phyloP scores from a whole-genome alignment of 371 early-diverging fungal genomes.

The Funneliformis caledonium region DNA sequence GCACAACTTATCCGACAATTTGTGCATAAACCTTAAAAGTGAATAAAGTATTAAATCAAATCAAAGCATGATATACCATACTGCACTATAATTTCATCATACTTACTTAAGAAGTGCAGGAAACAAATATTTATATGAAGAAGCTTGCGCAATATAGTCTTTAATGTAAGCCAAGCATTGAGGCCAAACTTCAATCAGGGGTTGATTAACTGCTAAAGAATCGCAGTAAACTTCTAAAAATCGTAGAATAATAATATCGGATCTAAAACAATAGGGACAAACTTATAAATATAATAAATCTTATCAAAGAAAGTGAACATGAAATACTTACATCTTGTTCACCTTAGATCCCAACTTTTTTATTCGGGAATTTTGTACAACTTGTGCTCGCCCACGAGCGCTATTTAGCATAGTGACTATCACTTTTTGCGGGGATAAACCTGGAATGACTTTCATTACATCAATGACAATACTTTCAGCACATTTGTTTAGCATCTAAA shows the following conservation, averaged over 20 bases:
- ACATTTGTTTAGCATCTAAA: background rate
- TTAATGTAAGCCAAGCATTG: conserved; percentile 65
- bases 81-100: conserved; percentile 40
- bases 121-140: conserved; percentile 65
- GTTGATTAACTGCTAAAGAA: conserved; percentile 51
- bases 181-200: conserved; percentile 68
- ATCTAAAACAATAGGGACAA: conserved; percentile 45
- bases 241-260: conserved; percentile 64
- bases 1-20: conserved; percentile 58
- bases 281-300: background rate
- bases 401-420: conserved; percentile 60
- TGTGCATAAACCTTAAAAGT: conserved; percentile 58
- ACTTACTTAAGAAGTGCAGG: conserved; percentile 56
- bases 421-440: conserved; percentile 59
- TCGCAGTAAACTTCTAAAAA: conserved; percentile 65
- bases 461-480: conserved; percentile 53
- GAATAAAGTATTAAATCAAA: background rate
- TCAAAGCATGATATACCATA: background rate
- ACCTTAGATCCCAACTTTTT: conserved; percentile 52
- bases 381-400: conserved; percentile 59
- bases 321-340: conserved; percentile 60
- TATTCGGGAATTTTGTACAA: conserved; percentile 47
- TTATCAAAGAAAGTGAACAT: background rate
- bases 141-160: conserved; percentile 69
- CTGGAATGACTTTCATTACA: conserved; percentile 56